Evolutionary conservation across 2,329 filamentous ascomycete species (phyloP).

Genomic region (Bipolaris bicolor): DNA sequence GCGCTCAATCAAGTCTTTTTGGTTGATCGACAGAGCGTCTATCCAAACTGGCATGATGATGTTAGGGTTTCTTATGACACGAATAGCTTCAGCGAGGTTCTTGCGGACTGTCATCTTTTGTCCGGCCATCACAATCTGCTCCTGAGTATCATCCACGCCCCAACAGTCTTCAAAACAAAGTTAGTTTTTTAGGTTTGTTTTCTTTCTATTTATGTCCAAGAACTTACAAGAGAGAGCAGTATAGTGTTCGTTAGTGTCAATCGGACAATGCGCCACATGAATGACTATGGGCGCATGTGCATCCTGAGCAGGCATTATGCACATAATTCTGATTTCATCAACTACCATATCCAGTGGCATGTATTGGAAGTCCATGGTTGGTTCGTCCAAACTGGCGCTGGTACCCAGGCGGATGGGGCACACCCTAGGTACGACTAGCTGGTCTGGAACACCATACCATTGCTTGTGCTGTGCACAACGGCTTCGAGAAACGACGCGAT

Average conservation of each 20-base stretch:
- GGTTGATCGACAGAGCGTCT: constrained; percentile 3
- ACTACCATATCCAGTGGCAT: constrained; percentile 14
- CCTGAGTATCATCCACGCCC: not conserved
- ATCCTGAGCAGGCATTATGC: constrained; percentile 12
- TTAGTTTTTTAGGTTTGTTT: not conserved
- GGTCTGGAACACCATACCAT: not conserved
- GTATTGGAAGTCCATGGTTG: constrained; percentile 8
- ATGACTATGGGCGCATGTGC: constrained; percentile 6
- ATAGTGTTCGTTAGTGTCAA: not conserved
- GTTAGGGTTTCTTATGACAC: not conserved
- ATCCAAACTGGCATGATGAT: not conserved
- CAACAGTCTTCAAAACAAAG: not conserved
- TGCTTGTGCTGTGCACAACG: not conserved
- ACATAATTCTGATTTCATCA: constrained; percentile 14
- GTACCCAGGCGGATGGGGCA: constrained; percentile 4
- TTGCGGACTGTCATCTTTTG: not conserved
- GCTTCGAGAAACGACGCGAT: not conserved
- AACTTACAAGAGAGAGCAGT: constrained; percentile 1
- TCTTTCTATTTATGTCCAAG: not conserved
- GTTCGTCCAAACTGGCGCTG: not conserved
- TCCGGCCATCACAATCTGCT: not conserved
- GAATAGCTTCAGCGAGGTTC: constrained; percentile 3
- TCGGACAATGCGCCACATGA: constrained; percentile 1
- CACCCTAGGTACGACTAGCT: not conserved
- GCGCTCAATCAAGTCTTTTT: not conserved